Conservation (phyloP, 768 basidiomycete species). For the Thelephora ganbajun region DNA sequence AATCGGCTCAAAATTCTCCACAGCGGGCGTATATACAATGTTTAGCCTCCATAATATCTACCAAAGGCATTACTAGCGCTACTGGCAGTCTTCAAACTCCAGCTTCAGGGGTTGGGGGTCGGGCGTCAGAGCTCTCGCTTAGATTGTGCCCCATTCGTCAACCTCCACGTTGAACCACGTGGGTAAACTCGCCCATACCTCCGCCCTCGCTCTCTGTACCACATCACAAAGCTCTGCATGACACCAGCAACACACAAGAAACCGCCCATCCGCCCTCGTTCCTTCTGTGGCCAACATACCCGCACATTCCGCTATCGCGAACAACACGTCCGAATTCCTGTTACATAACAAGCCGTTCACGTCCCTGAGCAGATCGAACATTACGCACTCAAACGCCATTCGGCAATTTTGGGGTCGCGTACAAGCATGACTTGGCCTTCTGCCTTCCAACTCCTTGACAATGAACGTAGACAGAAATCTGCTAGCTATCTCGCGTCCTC, state of each 20-base stretch:
- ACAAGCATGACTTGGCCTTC: constrained; percentile 31
- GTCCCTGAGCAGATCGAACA: constrained; percentile 62
- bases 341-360: constrained; percentile 55
- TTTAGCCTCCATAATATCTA: too few relatives aligned
- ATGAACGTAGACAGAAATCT: constrained; percentile 70
- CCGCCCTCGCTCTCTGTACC: constrained; percentile 44
- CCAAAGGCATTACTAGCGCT: too few relatives aligned
- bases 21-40: too few relatives aligned
- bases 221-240: constrained; percentile 45
- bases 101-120: too few relatives aligned
- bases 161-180: constrained; percentile 50
- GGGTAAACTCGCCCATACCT: constrained; percentile 53
- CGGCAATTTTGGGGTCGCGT: constrained; percentile 42
- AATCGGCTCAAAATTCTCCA: too few relatives aligned
- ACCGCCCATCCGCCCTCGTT: constrained; percentile 27
- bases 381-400: constrained; percentile 59
- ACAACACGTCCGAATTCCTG: constrained; percentile 56
- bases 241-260: constrained; percentile 53
- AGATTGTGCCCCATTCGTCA: constrained; percentile 18
- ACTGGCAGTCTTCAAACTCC: too few relatives aligned
- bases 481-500: constrained; percentile 58
- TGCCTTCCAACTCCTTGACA: constrained; percentile 58
- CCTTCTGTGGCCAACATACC: constrained; percentile 48
- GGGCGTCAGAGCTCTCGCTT: too few relatives aligned
- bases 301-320: constrained; percentile 53